phyloP scores from a whole-genome alignment of 345 rosid genomes.

The Camelina hispida region DNA sequence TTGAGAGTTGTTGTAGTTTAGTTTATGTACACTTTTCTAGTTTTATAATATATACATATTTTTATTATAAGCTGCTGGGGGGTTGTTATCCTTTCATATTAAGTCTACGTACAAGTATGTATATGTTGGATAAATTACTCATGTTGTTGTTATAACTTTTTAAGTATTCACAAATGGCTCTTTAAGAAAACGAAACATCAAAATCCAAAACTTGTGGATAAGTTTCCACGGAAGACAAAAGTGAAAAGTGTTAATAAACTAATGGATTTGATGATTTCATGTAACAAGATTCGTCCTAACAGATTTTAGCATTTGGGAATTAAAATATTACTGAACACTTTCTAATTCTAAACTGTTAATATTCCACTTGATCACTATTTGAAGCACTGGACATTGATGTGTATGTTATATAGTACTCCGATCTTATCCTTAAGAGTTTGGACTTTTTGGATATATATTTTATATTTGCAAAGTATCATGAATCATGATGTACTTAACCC shows the following conservation, averaged over 20 bases:
- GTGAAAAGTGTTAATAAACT: conserved; percentile 43
- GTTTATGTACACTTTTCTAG: conserved; percentile 29
- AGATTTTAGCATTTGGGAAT: background rate
- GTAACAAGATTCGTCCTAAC: conserved; percentile 30
- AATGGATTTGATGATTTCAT: conserved; percentile 43
- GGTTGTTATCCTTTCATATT: background rate
- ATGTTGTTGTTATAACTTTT: conserved; percentile 8
- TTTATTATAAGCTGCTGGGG: conserved; percentile 20
- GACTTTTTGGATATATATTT: conserved; percentile 3
- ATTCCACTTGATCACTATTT: conserved; percentile 31
- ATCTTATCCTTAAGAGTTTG: conserved; percentile 29
- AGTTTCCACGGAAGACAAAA: conserved; percentile 13
- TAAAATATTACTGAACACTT: conserved; percentile 12
- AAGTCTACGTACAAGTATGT: background rate
- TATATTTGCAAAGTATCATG: conserved; percentile 16
- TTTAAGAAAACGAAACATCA: conserved; percentile 45
- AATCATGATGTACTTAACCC: conserved; percentile 10
- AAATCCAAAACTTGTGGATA: conserved; percentile 39
- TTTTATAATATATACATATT: background rate
- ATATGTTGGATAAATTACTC: conserved; percentile 21
- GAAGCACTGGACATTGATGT: conserved; percentile 39
- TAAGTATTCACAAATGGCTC: conserved; percentile 38
- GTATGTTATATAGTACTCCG: conserved; percentile 4
- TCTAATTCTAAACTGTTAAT: conserved; percentile 17
- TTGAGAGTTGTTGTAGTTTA: background rate